A percentile compares a stretch with the other conserved stretches of the same genome.
These are phyloP conservation scores for Osmanthus fragrans DNA, from an alignment of 257 asterid species.

Conservation along the genomic window DNA sequence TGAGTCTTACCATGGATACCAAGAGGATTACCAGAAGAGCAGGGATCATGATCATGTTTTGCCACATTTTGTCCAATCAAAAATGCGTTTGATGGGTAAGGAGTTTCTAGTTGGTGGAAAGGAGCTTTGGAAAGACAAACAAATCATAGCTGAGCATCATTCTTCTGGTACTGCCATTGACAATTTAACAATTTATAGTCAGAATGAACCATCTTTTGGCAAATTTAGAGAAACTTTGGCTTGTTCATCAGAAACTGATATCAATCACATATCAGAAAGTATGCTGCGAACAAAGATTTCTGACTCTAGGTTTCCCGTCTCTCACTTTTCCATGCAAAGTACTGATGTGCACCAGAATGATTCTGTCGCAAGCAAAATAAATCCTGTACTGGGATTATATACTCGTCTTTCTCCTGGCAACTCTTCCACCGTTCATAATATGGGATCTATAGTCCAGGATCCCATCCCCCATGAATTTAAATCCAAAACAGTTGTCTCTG, in stretches of 20 bases:
- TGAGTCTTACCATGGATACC: slow-evolving; percentile 25
- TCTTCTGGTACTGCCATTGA: slow-evolving; percentile 2
- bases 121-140: slow-evolving; percentile 51
- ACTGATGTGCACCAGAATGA: slow-evolving; percentile 28
- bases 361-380: slow-evolving; percentile 31
- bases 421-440: slow-evolving; percentile 25
- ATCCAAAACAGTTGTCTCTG: slow-evolving; percentile 28
- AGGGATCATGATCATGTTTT: slow-evolving; percentile 18
- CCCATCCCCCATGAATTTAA: slow-evolving; percentile 30
- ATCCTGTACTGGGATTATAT: slow-evolving; percentile 28
- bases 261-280: slow-evolving; percentile 36
- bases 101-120: slow-evolving; percentile 54
- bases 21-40: slow-evolving; percentile 33
- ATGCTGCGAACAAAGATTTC: background rate
- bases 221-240: slow-evolving; percentile 34
- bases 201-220: slow-evolving; percentile 35
- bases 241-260: slow-evolving; percentile 35
- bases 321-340: slow-evolving; percentile 32
- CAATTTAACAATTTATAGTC: slow-evolving; percentile 27
- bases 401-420: slow-evolving; percentile 27
- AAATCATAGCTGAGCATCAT: slow-evolving; percentile 34
- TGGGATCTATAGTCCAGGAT: slow-evolving; percentile 27
- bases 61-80: slow-evolving; percentile 35
- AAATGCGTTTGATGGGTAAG: slow-evolving; percentile 81
- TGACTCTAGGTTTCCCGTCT: slow-evolving; percentile 13